These are phyloP conservation scores for Lachnellula subtilissima DNA, from an alignment of 2,329 filamentous ascomycete species.

Conservation along the genomic window DNA sequence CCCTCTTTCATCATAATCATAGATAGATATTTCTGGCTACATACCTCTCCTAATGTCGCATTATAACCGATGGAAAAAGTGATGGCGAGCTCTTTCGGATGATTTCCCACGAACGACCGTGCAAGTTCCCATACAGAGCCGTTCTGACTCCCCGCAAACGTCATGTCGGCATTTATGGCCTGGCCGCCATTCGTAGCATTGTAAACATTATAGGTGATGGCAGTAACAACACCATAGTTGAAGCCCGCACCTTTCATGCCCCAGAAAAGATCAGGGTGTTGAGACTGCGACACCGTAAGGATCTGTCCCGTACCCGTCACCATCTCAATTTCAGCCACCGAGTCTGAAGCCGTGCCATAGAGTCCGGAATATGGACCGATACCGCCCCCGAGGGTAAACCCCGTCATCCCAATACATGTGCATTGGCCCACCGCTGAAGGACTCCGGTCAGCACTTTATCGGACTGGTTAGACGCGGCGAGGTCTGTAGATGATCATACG, in stretches of 20 bases:
- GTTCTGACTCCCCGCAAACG: not conserved
- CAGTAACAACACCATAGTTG: constrained; percentile 19
- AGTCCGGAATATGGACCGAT: not conserved
- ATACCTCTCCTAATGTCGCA: not conserved
- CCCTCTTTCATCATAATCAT: not conserved
- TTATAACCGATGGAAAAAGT: not conserved
- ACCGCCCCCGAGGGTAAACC: not conserved
- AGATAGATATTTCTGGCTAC: too few relatives aligned
- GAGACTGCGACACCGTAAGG: constrained; percentile 13
- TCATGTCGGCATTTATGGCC: not conserved
- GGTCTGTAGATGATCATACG: not conserved
- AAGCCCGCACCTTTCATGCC: constrained; percentile 30
- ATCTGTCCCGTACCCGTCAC: constrained; percentile 29
- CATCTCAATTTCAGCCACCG: constrained; percentile 33
- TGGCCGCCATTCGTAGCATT: not conserved
- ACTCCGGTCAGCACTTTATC: not conserved
- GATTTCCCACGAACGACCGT: not conserved
- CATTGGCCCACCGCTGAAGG: not conserved
- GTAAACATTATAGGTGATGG: constrained; percentile 16
- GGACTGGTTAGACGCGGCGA: not conserved
- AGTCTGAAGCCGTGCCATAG: not conserved
- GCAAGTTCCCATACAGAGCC: not conserved
- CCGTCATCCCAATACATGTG: not conserved
- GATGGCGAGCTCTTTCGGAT: not conserved
- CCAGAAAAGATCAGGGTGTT: constrained; percentile 31